These are phyloP conservation scores for Hapsidospora chrysogenum DNA, from an alignment of 495 filamentous ascomycete genomes.

Conservation along the genomic window DNA sequence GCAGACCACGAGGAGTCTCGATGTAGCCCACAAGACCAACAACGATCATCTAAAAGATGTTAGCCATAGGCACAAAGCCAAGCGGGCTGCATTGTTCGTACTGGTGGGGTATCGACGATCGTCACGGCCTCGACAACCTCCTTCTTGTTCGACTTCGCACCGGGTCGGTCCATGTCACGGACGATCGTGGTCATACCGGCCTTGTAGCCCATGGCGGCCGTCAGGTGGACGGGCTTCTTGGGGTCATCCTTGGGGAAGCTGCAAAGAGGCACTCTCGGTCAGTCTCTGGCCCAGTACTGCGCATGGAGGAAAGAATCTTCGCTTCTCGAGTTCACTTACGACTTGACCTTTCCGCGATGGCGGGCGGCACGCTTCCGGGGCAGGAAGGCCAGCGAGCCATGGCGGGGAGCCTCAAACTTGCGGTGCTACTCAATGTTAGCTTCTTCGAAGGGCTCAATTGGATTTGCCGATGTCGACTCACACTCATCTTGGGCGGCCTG, in stretches of 20 bases:
- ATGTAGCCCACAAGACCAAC: constrained; percentile 99
- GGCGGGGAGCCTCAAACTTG: constrained; percentile 85
- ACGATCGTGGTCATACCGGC: constrained; percentile 99
- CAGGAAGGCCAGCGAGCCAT: constrained; percentile 94
- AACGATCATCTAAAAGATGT: constrained; percentile 79
- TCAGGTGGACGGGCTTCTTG: constrained; percentile 98
- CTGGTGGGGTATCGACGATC: constrained; percentile 98
- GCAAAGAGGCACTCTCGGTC: constrained; percentile 7
- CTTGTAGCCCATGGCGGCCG: constrained; percentile 99
- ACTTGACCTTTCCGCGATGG: constrained; percentile 97
- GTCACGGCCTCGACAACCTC: constrained; percentile 98
- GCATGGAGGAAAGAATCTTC: background rate
- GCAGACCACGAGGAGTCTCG: constrained; percentile 98
- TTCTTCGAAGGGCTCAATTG: background rate
- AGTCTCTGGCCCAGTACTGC: constrained; percentile 1
- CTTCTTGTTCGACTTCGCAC: constrained; percentile 99
- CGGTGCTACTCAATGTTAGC: constrained; percentile 33
- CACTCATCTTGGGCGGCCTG: constrained; percentile 3
- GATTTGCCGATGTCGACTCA: background rate
- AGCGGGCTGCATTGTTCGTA: constrained; percentile 61
- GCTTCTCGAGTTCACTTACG: constrained; percentile 33
- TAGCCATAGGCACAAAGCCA: constrained; percentile 42
- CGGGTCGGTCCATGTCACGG: constrained; percentile 97
- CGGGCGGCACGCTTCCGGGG: constrained; percentile 93
- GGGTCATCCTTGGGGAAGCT: constrained; percentile 99